Evolutionary conservation across 768 basidiomycete species (phyloP).

Genomic region (Suillus weaverae): DNA sequence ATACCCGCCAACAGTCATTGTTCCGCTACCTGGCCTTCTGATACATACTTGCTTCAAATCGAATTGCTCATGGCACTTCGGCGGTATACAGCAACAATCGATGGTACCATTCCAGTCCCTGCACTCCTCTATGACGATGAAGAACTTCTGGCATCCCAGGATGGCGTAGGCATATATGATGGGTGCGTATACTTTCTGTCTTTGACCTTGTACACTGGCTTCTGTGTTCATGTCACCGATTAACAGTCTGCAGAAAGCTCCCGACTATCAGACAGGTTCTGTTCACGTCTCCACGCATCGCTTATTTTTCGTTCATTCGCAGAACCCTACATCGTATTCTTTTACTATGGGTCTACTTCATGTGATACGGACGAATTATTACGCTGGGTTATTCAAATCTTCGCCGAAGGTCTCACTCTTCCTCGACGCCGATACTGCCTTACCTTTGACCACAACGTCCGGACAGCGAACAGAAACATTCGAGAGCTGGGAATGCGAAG

Average conservation of each 20-base stretch:
- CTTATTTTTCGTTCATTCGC: slow-evolving; percentile 73
- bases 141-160: slow-evolving; percentile 68
- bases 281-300: slow-evolving; percentile 80
- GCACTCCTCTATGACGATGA: slow-evolving; percentile 84
- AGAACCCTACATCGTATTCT: slow-evolving; percentile 52
- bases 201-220: slow-evolving; percentile 7
- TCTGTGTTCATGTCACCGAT: slow-evolving; percentile 22
- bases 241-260: slow-evolving; percentile 75
- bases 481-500: slow-evolving; percentile 79
- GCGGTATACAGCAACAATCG: slow-evolving; percentile 55
- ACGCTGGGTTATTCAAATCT: slow-evolving; percentile 87
- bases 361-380: slow-evolving; percentile 80
- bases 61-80: slow-evolving; percentile 48
- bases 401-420: slow-evolving; percentile 86
- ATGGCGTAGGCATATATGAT: slow-evolving; percentile 87
- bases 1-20: neutral
- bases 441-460: slow-evolving; percentile 29
- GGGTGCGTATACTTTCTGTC: slow-evolving; percentile 55
- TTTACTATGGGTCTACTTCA: slow-evolving; percentile 65
- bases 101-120: slow-evolving; percentile 76
- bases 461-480: slow-evolving; percentile 32
- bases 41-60: neutral
- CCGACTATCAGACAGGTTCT: slow-evolving; percentile 74
- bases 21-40: neutral
- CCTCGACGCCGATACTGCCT: slow-evolving; percentile 40